Evolutionary conservation across 495 filamentous ascomycete genomes (phyloP).

Genomic region (Xylaria venustula): DNA sequence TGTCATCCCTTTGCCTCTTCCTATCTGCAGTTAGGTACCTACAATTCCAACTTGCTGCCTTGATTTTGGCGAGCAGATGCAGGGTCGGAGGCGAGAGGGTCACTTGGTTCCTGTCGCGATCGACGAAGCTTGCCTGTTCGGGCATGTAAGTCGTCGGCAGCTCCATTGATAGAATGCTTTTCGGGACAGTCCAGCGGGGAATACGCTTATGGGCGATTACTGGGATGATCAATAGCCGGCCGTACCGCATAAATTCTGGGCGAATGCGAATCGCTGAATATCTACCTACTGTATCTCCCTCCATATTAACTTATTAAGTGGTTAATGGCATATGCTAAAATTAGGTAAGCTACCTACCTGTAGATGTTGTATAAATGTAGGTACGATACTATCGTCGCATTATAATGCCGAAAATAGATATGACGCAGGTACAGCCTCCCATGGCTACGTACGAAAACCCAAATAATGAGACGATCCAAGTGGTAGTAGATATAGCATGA

Average conservation of each 20-base stretch:
- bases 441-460: neutral
- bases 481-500: neutral
- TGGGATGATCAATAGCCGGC: neutral
- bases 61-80: neutral
- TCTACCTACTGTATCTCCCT: no score
- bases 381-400: neutral
- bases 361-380: neutral
- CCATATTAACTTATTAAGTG: no score
- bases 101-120: slow-evolving; percentile 12
- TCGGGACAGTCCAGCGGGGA: neutral
- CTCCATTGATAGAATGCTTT: neutral
- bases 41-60: slow-evolving; percentile 2
- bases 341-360: no score
- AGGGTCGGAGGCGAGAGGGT: neutral
- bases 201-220: neutral
- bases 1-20: neutral
- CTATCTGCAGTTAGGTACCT: neutral
- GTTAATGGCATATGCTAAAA: no score
- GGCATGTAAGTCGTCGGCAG: slow-evolving; percentile 2
- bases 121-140: slow-evolving; percentile 7
- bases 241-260: slow-evolving; percentile 2
- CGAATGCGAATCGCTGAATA: neutral
- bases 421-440: slow-evolving; percentile 6
- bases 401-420: slow-evolving; percentile 5
- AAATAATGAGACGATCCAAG: neutral